Conservation (phyloP, 148 eudicot species). For the Nyssa sinensis region DNA sequence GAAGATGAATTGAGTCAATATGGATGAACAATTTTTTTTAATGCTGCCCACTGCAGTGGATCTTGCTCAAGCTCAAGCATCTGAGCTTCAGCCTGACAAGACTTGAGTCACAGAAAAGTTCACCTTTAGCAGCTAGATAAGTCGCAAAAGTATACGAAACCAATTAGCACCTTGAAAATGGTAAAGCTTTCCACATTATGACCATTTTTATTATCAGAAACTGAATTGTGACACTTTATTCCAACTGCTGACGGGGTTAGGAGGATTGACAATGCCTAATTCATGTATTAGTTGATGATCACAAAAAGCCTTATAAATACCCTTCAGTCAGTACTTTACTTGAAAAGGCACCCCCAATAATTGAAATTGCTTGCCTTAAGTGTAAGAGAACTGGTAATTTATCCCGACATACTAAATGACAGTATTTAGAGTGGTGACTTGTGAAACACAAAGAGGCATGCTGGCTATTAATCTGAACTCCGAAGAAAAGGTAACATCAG, state of each 20-base stretch:
- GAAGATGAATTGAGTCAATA: too few relatives aligned
- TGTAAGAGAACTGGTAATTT: not conserved
- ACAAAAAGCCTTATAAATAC: not conserved
- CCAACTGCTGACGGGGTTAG: not conserved
- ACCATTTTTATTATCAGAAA: not conserved
- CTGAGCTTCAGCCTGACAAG: too few relatives aligned
- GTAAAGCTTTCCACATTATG: not conserved
- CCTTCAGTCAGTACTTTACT: not conserved
- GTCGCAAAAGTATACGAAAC: too few relatives aligned
- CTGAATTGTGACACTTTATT: not conserved
- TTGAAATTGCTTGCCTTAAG: not conserved
- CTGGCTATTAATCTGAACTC: not conserved
- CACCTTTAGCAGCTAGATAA: too few relatives aligned
- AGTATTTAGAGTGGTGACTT: not conserved
- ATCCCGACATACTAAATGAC: not conserved
- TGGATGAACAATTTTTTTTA: too few relatives aligned
- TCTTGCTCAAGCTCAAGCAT: too few relatives aligned
- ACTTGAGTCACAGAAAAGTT: too few relatives aligned
- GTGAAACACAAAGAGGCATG: not conserved
- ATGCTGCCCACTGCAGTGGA: too few relatives aligned
- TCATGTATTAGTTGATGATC: not conserved
- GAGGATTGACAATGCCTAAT: not conserved
- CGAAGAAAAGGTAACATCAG: not conserved
- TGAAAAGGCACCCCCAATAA: not conserved
- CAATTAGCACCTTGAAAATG: too few relatives aligned